Evolutionary conservation across 2,329 filamentous ascomycete genomes (phyloP).

Genomic region (Curvularia sp.): DNA sequence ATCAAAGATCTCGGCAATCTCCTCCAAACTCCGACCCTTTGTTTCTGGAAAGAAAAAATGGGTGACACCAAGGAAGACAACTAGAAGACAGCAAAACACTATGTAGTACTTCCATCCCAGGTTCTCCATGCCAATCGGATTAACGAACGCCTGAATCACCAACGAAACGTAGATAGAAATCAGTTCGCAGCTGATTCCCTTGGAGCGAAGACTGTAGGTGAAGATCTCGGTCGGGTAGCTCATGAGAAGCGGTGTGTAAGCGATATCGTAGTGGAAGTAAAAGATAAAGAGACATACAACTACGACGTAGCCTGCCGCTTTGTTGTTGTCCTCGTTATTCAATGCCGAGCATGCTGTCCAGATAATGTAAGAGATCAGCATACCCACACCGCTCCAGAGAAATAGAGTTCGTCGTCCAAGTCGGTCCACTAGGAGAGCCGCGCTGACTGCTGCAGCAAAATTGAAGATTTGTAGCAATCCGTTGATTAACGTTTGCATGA

Average conservation of each 20-base stretch:
- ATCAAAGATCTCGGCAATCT: slow-evolving; percentile 31
- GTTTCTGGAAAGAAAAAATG: slow-evolving; percentile 39
- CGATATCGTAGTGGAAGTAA: slow-evolving; percentile 8
- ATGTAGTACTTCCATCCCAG: slow-evolving; percentile 46
- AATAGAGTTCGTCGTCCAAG: slow-evolving; percentile 45
- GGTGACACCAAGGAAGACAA: slow-evolving; percentile 30
- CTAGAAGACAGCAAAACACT: slow-evolving; percentile 38
- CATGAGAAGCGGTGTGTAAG: slow-evolving; percentile 18
- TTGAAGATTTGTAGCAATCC: slow-evolving; percentile 66
- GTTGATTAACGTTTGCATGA: slow-evolving; percentile 53
- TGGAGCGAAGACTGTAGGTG: slow-evolving; percentile 56
- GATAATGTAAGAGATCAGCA: slow-evolving; percentile 43
- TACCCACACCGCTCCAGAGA: slow-evolving; percentile 41
- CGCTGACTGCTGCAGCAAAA: slow-evolving; percentile 59
- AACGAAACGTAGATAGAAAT: slow-evolving; percentile 65
- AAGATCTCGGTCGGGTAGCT: slow-evolving; percentile 60
- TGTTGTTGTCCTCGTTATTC: not conserved
- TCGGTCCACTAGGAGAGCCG: slow-evolving; percentile 41
- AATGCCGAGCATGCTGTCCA: slow-evolving; percentile 35
- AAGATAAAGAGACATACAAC: slow-evolving; percentile 60
- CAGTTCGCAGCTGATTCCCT: slow-evolving; percentile 52
- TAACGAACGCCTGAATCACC: slow-evolving; percentile 65
- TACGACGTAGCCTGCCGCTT: slow-evolving; percentile 50
- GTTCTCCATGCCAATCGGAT: slow-evolving; percentile 49
- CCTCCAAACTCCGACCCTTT: slow-evolving; percentile 29